A percentile compares a stretch with the other conserved stretches of the same genome.
Evolutionary conservation across 257 asterid species (phyloP).

Genomic region (Jacaranda mimosifolia): DNA sequence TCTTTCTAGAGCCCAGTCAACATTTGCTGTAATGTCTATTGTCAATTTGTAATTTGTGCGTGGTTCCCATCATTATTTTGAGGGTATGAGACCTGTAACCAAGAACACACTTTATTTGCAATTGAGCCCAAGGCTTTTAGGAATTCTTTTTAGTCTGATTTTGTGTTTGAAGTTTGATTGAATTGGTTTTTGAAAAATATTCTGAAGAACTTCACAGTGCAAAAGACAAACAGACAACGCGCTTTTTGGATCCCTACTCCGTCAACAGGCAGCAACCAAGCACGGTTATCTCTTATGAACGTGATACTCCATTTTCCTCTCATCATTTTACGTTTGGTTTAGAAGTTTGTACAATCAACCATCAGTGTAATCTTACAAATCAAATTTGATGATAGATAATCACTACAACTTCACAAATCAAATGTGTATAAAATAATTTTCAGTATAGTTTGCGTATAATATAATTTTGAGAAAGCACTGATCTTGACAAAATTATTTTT

Average conservation of each 20-base stretch:
- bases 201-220: too few species aligned
- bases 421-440: too few species aligned
- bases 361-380: too few species aligned
- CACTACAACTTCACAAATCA: too few species aligned
- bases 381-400: too few species aligned
- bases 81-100: conserved; percentile 28
- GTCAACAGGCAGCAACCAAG: too few species aligned
- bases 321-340: too few species aligned
- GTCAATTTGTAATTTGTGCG: conserved; percentile 29
- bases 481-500: not conserved
- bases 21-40: conserved; percentile 26
- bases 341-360: too few species aligned
- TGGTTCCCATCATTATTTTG: conserved; percentile 23
- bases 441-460: not conserved
- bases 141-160: not conserved
- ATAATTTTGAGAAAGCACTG: not conserved
- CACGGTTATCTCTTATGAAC: too few species aligned
- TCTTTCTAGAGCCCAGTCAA: conserved; percentile 13
- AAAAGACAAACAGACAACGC: too few species aligned
- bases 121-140: conserved; percentile 9
- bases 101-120: not conserved
- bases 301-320: too few species aligned
- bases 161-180: not conserved
- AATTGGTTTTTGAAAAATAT: not conserved
- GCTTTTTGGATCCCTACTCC: too few species aligned